Evolutionary conservation across 2,329 filamentous ascomycete species (phyloP), one percentile per base, ranked within the genome.

Genomic region (Dactylella cylindrospora): DNA sequence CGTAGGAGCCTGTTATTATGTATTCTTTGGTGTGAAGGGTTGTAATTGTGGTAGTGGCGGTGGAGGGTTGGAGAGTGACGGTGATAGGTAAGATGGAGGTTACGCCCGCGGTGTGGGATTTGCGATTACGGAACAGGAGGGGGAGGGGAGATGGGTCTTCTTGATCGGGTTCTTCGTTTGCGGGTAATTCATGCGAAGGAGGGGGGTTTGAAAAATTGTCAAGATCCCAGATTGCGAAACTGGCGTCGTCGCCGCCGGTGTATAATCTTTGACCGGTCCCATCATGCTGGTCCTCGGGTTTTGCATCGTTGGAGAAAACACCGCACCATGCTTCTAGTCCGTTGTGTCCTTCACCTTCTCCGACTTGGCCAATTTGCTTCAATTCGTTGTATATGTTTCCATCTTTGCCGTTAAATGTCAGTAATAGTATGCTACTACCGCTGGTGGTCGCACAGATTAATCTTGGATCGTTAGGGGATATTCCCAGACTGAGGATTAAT

Each of bases 1-100:
- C 93, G 70, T 97, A 98, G 70, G 88, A 94, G 3, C 93, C 93
- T 0, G 90, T 96, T 2, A 95, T 69, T 3, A 93, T 23, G 8
- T 43, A 54, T 33, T 62, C 49, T 12, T 4, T 49, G 7, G 25
- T 32, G n/a, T n/a, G n/a, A n/a, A n/a, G n/a, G n/a, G n/a, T n/a
- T n/a, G n/a, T n/a, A n/a, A n/a, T n/a, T n/a, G n/a, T n/a, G n/a
- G n/a, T n/a, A n/a, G n/a, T n/a, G n/a, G n/a, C n/a, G n/a, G n/a
- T n/a, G n/a, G n/a, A n/a, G n/a, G n/a, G n/a, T n/a, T n/a, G n/a
- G 13, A 31, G 28, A 22, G 23, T 36, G 19, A 57, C 29, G 2
- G 32, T 47, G 6, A 64, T 23, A 5, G 59, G 51, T 22, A 64
- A 38, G 10, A 64, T 64, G 2, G 59, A 46, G 5, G 59, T 64